These are phyloP conservation scores for Biscogniauxia mediterranea DNA, from an alignment of 2,329 filamentous ascomycete species.

Conservation along the genomic window DNA sequence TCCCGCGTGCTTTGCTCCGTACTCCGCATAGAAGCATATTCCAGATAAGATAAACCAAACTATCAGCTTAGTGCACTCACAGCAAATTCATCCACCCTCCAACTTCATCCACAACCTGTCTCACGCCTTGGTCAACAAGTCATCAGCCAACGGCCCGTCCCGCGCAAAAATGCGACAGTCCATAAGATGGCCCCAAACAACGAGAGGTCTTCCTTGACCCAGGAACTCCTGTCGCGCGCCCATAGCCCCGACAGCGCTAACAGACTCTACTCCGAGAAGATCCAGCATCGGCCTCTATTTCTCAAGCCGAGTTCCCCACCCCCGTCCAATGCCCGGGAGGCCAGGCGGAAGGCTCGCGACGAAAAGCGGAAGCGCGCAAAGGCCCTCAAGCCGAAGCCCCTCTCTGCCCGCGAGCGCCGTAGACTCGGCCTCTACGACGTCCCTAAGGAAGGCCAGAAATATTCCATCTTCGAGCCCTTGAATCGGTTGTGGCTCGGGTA, in stretches of 20 bases:
- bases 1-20: no score
- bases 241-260: slow-evolving; percentile 71
- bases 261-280: slow-evolving; percentile 76
- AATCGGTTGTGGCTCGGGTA: slow-evolving; percentile 82
- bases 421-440: slow-evolving; percentile 71
- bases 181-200: slow-evolving; percentile 34
- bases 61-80: no score
- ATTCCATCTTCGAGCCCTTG: slow-evolving; percentile 74
- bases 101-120: no score
- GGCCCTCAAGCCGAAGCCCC: slow-evolving; percentile 58
- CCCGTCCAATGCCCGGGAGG: slow-evolving; percentile 56
- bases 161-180: not conserved
- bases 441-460: slow-evolving; percentile 65
- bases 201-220: slow-evolving; percentile 44
- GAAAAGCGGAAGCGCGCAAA: slow-evolving; percentile 44
- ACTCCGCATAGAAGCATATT: no score
- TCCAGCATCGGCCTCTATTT: slow-evolving; percentile 77
- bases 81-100: no score
- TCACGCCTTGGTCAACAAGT: not conserved
- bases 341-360: slow-evolving; percentile 38
- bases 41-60: no score
- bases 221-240: slow-evolving; percentile 70
- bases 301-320: slow-evolving; percentile 73
- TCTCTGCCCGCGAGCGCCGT: slow-evolving; percentile 79
- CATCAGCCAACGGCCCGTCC: not conserved